These are phyloP conservation scores for Raphanus hybrid DNA, from an alignment of 441 rosid species.

Conservation along the genomic window DNA sequence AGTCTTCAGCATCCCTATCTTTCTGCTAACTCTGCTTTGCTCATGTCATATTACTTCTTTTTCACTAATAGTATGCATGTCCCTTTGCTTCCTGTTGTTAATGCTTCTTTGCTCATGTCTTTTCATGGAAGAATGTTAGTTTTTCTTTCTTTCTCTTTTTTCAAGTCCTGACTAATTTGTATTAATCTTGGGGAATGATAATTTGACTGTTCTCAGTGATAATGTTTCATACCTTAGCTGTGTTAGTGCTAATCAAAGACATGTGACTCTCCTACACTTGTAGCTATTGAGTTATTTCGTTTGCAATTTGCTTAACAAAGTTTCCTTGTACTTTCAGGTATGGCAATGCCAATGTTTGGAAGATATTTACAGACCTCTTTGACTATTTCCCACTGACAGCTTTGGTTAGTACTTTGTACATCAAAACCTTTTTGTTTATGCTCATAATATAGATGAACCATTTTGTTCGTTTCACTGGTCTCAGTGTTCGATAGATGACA, in stretches of 20 bases:
- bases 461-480: too few species aligned
- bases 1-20: conserved; percentile 44
- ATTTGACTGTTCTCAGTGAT: conserved; percentile 5
- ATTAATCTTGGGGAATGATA: not conserved
- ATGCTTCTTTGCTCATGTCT: not conserved
- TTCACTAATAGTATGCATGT: conserved; percentile 1
- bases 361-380: conserved; percentile 73
- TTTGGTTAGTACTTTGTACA: conserved; percentile 51
- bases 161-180: conserved; percentile 6
- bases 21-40: not conserved
- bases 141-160: not conserved
- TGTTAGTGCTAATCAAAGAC: not conserved
- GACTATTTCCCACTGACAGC: conserved; percentile 75
- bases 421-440: too few species aligned
- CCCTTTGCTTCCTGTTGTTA: not conserved
- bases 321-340: conserved; percentile 51
- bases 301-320: conserved; percentile 22
- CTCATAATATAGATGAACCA: too few species aligned
- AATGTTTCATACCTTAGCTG: not conserved
- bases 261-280: not conserved
- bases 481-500: too few species aligned
- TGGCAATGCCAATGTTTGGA: conserved; percentile 78
- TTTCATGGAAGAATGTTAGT: not conserved
- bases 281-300: not conserved
- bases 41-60: conserved; percentile 15